Conservation (phyloP, 345 rosid genomes). For the Lumnitzera littorea region DNA sequence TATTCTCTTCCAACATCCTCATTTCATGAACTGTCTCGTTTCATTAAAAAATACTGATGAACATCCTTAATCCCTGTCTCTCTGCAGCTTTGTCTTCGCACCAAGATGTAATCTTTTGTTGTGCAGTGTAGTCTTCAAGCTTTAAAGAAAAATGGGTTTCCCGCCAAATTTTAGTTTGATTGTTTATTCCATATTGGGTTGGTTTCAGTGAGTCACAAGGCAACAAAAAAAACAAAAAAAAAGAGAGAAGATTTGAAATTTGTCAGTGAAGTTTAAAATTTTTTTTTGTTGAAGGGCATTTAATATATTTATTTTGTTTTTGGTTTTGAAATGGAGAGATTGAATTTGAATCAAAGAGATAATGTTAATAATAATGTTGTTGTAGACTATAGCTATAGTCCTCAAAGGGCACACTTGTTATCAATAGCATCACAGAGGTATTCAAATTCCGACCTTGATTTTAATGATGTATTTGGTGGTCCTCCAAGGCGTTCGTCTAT, state of each 20-base stretch:
- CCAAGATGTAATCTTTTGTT: not conserved
- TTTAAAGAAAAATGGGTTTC: slow-evolving; percentile 5
- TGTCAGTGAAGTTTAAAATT: not conserved
- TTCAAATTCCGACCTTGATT: slow-evolving; percentile 53
- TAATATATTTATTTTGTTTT: no score
- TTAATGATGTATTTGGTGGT: slow-evolving; percentile 80
- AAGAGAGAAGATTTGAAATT: not conserved
- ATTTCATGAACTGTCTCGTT: not conserved
- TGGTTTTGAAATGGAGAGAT: slow-evolving; percentile 19
- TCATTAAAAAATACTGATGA: not conserved
- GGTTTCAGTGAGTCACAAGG: not conserved
- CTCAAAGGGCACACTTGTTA: no score
- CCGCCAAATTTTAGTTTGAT: slow-evolving; percentile 22
- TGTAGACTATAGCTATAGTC: slow-evolving; percentile 4
- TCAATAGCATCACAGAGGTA: slow-evolving; percentile 6
- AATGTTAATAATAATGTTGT: slow-evolving; percentile 32
- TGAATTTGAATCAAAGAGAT: slow-evolving; percentile 26
- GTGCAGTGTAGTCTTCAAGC: no score
- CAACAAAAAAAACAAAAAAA: not conserved
- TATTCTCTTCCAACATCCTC: slow-evolving; percentile 2
- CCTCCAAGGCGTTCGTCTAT: slow-evolving; percentile 55
- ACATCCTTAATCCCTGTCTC: not conserved
- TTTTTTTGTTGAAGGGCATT: not conserved
- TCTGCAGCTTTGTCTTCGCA: not conserved
- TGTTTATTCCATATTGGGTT: no score